phyloP scores from a whole-genome alignment of 305 asterid genomes.

The Salvia sclarea region DNA sequence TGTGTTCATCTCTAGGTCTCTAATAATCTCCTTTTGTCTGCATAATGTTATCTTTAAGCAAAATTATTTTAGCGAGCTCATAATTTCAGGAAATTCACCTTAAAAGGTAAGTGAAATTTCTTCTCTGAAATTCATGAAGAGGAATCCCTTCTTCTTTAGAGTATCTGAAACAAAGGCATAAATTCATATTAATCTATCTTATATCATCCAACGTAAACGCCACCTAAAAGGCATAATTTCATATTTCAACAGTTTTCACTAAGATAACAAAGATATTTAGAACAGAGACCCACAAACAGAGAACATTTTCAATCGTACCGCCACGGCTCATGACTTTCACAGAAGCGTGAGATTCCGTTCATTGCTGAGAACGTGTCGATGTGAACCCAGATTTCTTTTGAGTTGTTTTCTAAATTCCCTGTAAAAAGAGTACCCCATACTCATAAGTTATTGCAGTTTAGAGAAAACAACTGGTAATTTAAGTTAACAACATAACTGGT shows the following conservation, averaged over 20 bases:
- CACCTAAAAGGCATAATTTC: conserved; percentile 2
- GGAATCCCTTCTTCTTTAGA: conserved; percentile 91
- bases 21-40: neutral
- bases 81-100: conserved; percentile 51
- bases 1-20: neutral
- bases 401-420: conserved; percentile 54
- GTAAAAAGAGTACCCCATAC: conserved; percentile 34
- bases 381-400: conserved; percentile 74
- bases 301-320: conserved; percentile 45
- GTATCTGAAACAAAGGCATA: conserved; percentile 54
- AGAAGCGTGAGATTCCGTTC: conserved; percentile 94
- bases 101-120: conserved; percentile 77
- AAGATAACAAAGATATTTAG: conserved; percentile 19
- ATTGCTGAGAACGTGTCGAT: conserved; percentile 90
- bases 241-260: conserved; percentile 16
- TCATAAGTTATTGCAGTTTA: conserved; percentile 1
- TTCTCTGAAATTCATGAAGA: conserved; percentile 49
- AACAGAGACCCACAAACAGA: conserved; percentile 12
- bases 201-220: too few relatives aligned
- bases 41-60: neutral
- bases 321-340: conserved; percentile 77
- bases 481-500: neutral
- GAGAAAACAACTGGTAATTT: neutral
- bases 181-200: conserved; percentile 23
- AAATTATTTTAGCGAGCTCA: neutral